phyloP scores from a whole-genome alignment of 306 rosid genomes.

The Lathyrus sativus region DNA sequence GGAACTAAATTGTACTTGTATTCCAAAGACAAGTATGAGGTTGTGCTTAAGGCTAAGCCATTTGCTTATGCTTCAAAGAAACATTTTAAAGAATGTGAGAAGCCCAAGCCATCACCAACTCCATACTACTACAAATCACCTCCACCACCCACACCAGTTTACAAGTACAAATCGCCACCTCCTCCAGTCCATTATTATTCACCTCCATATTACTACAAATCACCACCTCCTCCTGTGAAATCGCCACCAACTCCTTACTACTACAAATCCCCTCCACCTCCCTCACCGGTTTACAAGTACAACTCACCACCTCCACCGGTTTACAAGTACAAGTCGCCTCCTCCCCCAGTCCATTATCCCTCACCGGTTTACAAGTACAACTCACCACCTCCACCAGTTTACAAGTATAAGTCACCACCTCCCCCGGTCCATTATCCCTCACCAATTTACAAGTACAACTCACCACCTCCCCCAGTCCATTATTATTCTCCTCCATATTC shows the following conservation, averaged over 20 bases:
- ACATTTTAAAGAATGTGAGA: conserved; percentile 63
- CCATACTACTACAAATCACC: conserved; percentile 63
- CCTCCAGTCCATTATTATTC: conserved; percentile 10
- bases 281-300: conserved; percentile 19
- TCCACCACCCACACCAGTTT: conserved; percentile 26
- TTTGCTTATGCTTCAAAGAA: conserved; percentile 90
- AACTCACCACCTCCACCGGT: conserved; percentile 20
- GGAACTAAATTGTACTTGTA: conserved; percentile 67
- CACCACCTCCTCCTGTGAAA: conserved; percentile 3
- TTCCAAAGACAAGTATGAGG: conserved; percentile 64
- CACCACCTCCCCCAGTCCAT: not conserved
- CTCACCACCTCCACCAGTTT: conserved; percentile 15
- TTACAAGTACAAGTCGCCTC: not conserved
- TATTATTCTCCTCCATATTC: not conserved
- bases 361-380: no score
- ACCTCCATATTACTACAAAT: conserved; percentile 8
- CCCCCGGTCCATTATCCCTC: not conserved
- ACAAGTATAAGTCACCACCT: not conserved
- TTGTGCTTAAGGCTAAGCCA: conserved; percentile 77
- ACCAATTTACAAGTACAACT: not conserved
- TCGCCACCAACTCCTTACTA: conserved; percentile 2
- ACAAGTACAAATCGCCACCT: conserved; percentile 3
- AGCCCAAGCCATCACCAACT: conserved; percentile 64
- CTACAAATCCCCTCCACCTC: conserved; percentile 13
- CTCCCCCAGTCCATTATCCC: not conserved